These are phyloP conservation scores for Fagopyrum tataricum DNA, from an alignment of 148 eudicot genomes.

Conservation along the genomic window DNA sequence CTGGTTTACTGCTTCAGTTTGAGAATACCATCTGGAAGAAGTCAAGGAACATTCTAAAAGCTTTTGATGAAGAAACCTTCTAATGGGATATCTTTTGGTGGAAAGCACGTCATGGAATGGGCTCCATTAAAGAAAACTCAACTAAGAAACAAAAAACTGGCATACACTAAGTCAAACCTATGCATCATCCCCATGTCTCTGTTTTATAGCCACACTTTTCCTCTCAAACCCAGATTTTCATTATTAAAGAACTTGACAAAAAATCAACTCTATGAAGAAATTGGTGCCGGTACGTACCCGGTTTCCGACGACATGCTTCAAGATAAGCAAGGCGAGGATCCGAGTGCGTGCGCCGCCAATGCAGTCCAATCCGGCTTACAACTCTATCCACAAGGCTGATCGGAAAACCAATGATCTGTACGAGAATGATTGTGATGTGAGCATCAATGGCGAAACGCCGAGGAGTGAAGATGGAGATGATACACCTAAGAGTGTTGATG, in stretches of 20 bases:
- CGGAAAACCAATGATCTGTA: constrained; percentile 26
- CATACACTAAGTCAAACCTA: not conserved
- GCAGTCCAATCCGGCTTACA: constrained; percentile 39
- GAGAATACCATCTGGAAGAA: no score
- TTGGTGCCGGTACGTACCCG: constrained; percentile 22
- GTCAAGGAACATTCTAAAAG: not conserved
- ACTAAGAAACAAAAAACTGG: not conserved
- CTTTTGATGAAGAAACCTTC: not conserved
- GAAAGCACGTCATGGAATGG: constrained; percentile 6
- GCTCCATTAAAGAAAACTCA: constrained; percentile 1
- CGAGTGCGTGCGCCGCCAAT: constrained; percentile 39
- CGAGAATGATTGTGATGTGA: constrained; percentile 26
- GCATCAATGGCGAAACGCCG: constrained; percentile 24
- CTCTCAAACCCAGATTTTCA: not conserved
- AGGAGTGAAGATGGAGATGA: constrained; percentile 16
- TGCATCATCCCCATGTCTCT: not conserved
- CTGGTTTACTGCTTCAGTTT: no score
- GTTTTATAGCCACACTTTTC: not conserved
- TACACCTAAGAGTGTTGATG: constrained; percentile 12
- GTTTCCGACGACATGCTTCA: constrained; percentile 35
- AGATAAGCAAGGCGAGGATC: constrained; percentile 26
- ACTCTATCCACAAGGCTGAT: constrained; percentile 27
- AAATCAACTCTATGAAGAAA: not conserved
- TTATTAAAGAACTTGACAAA: not conserved
- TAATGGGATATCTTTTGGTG: not conserved